These are phyloP conservation scores for Drosera capensis DNA, from an alignment of 148 eudicot genomes.

Conservation along the genomic window DNA sequence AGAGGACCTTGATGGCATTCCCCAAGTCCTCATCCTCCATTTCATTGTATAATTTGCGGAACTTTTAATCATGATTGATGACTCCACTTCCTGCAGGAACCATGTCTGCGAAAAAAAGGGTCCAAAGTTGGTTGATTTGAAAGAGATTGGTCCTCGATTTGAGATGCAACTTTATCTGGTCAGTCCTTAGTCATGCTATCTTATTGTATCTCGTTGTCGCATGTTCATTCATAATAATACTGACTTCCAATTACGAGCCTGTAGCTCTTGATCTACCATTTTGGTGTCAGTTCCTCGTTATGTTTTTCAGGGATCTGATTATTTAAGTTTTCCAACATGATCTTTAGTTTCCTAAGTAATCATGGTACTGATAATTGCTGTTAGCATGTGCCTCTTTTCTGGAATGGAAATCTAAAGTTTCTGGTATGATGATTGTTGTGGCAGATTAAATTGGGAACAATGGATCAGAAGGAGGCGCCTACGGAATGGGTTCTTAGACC, in stretches of 20 bases:
- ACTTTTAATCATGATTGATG: too few relatives aligned
- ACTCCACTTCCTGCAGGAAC: conserved; percentile 32
- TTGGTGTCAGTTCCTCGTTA: neutral
- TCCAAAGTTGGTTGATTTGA: conserved; percentile 69
- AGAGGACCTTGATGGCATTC: too few relatives aligned
- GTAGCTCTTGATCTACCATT: neutral
- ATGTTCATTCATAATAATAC: too few relatives aligned
- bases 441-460: conserved; percentile 84
- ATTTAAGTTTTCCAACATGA: neutral
- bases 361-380: neutral
- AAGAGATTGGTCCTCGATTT: conserved; percentile 96
- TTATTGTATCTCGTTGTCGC: neutral
- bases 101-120: conserved; percentile 86
- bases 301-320: neutral
- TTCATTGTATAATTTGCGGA: too few relatives aligned
- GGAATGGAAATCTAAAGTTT: neutral
- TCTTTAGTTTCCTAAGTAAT: too few relatives aligned
- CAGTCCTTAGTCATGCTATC: neutral
- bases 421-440: neutral
- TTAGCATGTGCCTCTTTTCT: neutral
- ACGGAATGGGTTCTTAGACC: conserved; percentile 70
- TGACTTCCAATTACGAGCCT: neutral
- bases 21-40: too few relatives aligned
- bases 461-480: conserved; percentile 84
- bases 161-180: conserved; percentile 78